These are phyloP conservation scores for Suhomyces pyralidae DNA, from an alignment of 805 yeast genomes.

Conservation along the genomic window DNA sequence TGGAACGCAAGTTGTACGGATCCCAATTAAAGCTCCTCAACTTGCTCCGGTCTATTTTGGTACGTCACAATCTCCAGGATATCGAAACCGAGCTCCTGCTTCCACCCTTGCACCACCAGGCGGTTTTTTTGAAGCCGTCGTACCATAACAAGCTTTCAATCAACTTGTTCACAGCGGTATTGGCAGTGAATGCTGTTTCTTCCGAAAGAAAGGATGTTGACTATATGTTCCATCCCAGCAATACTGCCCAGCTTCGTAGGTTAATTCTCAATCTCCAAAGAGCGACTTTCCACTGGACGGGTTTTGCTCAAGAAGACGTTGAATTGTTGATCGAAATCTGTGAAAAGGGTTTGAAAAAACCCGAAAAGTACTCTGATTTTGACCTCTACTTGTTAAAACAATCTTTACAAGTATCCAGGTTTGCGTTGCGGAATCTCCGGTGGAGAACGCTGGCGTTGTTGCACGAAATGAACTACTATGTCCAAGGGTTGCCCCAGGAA, in stretches of 20 bases:
- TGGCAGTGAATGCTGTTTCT: slow-evolving; percentile 71
- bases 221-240: slow-evolving; percentile 66
- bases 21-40: slow-evolving; percentile 40
- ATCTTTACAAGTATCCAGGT: slow-evolving; percentile 44
- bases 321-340: slow-evolving; percentile 51
- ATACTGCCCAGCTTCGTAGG: slow-evolving; percentile 51
- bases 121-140: slow-evolving; percentile 60
- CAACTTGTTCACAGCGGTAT: slow-evolving; percentile 61
- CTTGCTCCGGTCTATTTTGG: slow-evolving; percentile 47
- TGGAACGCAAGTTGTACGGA: slow-evolving; percentile 37
- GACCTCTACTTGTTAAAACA: slow-evolving; percentile 44
- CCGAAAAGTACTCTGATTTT: slow-evolving; percentile 24
- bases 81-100: slow-evolving; percentile 53
- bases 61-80: slow-evolving; percentile 55
- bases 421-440: slow-evolving; percentile 48
- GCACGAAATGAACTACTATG: slow-evolving; percentile 65
- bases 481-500: slow-evolving; percentile 42
- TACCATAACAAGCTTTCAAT: slow-evolving; percentile 58
- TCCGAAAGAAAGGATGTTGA: slow-evolving; percentile 66
- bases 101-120: slow-evolving; percentile 58
- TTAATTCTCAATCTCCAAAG: slow-evolving; percentile 60
- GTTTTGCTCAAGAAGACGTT: slow-evolving; percentile 59
- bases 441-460: slow-evolving; percentile 59
- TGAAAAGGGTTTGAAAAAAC: slow-evolving; percentile 38
- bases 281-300: slow-evolving; percentile 75